phyloP scores from a whole-genome alignment of 2,329 filamentous ascomycete genomes.

The Aureobasidium melanogenum region DNA sequence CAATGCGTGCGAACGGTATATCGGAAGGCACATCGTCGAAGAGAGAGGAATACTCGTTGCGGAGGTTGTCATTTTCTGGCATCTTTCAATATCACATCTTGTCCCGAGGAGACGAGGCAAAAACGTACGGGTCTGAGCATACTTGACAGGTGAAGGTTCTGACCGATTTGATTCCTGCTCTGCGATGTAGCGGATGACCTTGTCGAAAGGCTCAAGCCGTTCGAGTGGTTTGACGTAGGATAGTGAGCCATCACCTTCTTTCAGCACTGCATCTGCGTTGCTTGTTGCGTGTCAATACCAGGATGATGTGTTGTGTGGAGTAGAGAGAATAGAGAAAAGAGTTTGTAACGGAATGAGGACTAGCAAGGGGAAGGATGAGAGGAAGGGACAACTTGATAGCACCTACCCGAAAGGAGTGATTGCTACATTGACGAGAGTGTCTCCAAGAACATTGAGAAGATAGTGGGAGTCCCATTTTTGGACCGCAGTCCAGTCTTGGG shows the following conservation, averaged over 20 bases:
- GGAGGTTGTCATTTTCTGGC: slow-evolving; percentile 70
- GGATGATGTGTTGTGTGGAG: neutral
- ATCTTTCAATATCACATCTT: neutral
- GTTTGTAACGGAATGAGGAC: neutral
- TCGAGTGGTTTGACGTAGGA: slow-evolving; percentile 66
- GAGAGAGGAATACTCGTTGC: slow-evolving; percentile 59
- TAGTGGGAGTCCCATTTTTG: slow-evolving; percentile 54
- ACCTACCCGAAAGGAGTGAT: slow-evolving; percentile 63
- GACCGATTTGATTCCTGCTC: slow-evolving; percentile 44
- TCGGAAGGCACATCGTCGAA: slow-evolving; percentile 50
- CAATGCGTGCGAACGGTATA: slow-evolving; percentile 65
- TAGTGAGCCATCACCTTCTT: slow-evolving; percentile 45
- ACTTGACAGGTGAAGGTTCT: slow-evolving; percentile 40
- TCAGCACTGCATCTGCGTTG: slow-evolving; percentile 53
- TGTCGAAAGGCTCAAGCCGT: slow-evolving; percentile 51
- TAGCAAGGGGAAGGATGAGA: neutral
- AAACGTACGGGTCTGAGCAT: slow-evolving; percentile 63
- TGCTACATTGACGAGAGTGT: slow-evolving; percentile 60
- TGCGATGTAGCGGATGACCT: slow-evolving; percentile 55
- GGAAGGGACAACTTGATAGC: slow-evolving; percentile 13
- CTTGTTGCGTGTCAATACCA: slow-evolving; percentile 21
- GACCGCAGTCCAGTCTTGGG: slow-evolving; percentile 54
- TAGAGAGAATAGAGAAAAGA: too few relatives aligned
- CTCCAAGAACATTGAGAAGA: slow-evolving; percentile 46
- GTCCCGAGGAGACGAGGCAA: neutral